Evolutionary conservation across 306 rosid species (phyloP), one percentile per base, ranked within the genome.

Genomic region (Cucurbita maxima): DNA sequence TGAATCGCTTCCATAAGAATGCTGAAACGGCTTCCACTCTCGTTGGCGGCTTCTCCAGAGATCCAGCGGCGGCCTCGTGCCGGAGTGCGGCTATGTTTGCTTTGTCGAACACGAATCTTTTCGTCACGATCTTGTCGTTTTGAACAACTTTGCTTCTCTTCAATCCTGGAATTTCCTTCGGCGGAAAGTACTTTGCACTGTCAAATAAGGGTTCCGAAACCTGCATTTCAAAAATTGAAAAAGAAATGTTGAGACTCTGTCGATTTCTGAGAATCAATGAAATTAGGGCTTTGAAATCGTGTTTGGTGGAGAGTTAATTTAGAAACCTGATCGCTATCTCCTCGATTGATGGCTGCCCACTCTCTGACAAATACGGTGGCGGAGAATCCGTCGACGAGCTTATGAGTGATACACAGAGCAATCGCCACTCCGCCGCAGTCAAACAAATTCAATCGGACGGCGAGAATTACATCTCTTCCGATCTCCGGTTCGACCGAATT

Each of bases 21-120:
- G 77, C 68, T 0, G 88, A 84, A 4, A 84, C 22, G 12, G 88
- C 76, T 58, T 79, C 88, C 3, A 82, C 80, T 5, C 88, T 77
- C 0, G 86, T 75, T 1, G 86, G 84, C 0, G 84, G 70, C 63
- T 54, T 19, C 48, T 41, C 34, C 18, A 16, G 40, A 19, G 59
- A 72, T 57, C 16, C 25, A 0, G 5, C 50, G 7, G 64, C 72
- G 0, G 68, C 59, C 45, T 77, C 70, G 0, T 57, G n/a, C 16
- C 48, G 76, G 10, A 84, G 76, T 14, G 62, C 45, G 13, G 73
- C 61, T 11, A 84, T 64, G 1, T 18, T 58, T 3, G 75, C 15
- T 13, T 75, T 50, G 3, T 76, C 56, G 20, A 82, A 79, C 2
- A 79, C 71, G 36, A 82, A 79, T 60, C 84, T 73, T 44, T 73